Base-by-base conservation (phyloP, 1,139 yeast species). In the Nakaseomyces glabratus region DNA sequence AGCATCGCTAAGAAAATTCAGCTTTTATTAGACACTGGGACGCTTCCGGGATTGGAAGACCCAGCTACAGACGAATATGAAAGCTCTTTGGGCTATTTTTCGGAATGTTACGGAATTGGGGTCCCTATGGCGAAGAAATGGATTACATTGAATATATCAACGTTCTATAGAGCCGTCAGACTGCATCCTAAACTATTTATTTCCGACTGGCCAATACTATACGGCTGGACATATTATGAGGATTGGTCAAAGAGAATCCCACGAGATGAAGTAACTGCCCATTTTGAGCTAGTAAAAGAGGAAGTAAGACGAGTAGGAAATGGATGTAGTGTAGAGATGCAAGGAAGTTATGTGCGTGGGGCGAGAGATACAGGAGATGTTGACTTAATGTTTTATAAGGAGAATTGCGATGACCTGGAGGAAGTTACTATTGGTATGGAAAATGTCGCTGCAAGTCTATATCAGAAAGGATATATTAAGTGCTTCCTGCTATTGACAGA, bases 261-360 rank as follows among this genome's bases (percentile, higher is more conserved):
- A 1, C 59, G 82, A 20, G 54, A 47, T 1, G 76, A 70, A 42
- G 73, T 70, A 10, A 50, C 54, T 1, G 36, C 48, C 24, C 79
- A 74, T 50, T 60, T 50, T 31, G 54, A 59, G 8, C 48, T 54
- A 11, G 61, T 76, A 4, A 43, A 47, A n/a, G 35, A 47, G 2
- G 53, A 57, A 15, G 51, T 65, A 9, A 35, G 43, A 5, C 40
- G 47, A 10, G 45, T 73, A n/a, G 75, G 71, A 37, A 52, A 65
- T 0, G 43, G 46, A 1, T 55, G 65, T 15, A 51, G 57, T 26
- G 53, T 65, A 5, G 58, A 62, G 14, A 56, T 70, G 23, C 69
- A 69, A 65, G 84, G 84, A 1, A 72, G 79, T 18, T 76, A 68
- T 47, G 57, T 72, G 22, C 62, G 82, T 16, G 79, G 76, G 1